Percentiles rank a stretch among this genome's conserved stretches.
phyloP scores from a whole-genome alignment of 306 rosid species.

The Glycyrrhiza uralensis region DNA sequence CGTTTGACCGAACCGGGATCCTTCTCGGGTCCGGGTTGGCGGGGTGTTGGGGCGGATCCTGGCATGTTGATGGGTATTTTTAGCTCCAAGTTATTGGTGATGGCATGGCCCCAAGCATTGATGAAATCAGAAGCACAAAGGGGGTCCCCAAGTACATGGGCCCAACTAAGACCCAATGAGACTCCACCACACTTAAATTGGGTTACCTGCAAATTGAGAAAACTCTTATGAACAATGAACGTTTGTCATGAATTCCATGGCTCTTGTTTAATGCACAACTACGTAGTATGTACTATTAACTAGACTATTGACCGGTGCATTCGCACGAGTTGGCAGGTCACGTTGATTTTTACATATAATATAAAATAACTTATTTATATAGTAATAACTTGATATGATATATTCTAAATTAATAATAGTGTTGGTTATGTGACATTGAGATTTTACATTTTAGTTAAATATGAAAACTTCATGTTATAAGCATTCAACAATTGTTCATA shows the following conservation, averaged over 20 bases:
- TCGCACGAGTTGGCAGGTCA: too few relatives aligned
- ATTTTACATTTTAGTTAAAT: too few relatives aligned
- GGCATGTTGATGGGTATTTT: conserved; percentile 18
- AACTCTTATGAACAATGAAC: not conserved
- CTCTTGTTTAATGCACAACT: not conserved
- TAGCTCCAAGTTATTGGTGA: conserved; percentile 17
- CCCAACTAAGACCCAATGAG: conserved; percentile 82
- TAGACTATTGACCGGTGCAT: too few relatives aligned
- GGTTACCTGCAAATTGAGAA: conserved; percentile 49
- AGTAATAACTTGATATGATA: too few relatives aligned
- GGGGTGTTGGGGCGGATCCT: not conserved
- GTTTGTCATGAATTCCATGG: not conserved
- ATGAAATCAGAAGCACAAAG: conserved; percentile 51
- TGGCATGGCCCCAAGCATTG: conserved; percentile 33
- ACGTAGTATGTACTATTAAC: too few relatives aligned
- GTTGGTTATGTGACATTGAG: too few relatives aligned
- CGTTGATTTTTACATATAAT: too few relatives aligned
- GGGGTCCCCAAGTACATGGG: conserved; percentile 70
- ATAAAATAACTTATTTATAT: too few relatives aligned
- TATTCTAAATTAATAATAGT: too few relatives aligned
- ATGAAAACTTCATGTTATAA: too few relatives aligned
- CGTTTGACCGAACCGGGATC: conserved; percentile 43
- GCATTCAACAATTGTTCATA: too few relatives aligned
- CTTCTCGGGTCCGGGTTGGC: not conserved
- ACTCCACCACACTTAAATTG: conserved; percentile 67